phyloP scores from a whole-genome alignment of 2,329 filamentous ascomycete species.

The Colletotrichum sansevieriae region DNA sequence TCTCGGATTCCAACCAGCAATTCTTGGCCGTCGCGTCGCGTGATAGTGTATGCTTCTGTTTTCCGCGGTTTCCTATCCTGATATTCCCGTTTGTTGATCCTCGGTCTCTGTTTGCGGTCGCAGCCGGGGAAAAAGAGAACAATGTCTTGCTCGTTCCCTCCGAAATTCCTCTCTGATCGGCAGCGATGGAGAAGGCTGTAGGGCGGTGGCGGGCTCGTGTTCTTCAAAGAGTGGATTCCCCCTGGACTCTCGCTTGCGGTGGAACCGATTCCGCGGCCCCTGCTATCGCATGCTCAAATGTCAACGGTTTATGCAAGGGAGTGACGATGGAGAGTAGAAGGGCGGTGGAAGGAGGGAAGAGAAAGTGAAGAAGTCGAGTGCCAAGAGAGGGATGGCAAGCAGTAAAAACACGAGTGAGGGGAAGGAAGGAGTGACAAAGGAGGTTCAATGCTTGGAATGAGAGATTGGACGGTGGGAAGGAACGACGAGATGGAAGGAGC shows the following conservation, averaged over 20 bases:
- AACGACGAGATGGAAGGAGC: conserved; percentile 12
- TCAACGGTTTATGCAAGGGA: conserved; percentile 36
- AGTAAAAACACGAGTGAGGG: neutral
- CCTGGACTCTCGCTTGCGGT: conserved; percentile 35
- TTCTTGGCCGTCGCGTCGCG: neutral
- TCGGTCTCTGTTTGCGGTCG: conserved; percentile 7
- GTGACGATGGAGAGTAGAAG: conserved; percentile 20
- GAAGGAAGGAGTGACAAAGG: conserved; percentile 12
- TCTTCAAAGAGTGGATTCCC: conserved; percentile 34
- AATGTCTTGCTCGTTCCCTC: conserved; percentile 7
- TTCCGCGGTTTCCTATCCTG: too few relatives aligned
- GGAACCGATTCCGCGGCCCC: conserved; percentile 34
- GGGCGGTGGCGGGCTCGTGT: conserved; percentile 14
- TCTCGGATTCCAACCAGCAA: neutral
- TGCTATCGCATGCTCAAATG: conserved; percentile 28
- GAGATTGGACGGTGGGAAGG: conserved; percentile 15
- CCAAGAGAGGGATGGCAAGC: neutral
- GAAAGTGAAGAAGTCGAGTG: conserved; percentile 19
- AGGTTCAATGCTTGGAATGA: conserved; percentile 10
- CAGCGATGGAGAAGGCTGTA: neutral
- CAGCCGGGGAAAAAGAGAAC: neutral
- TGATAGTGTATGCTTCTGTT: neutral
- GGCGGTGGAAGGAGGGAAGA: neutral
- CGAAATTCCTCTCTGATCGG: conserved; percentile 17
- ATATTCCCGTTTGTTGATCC: neutral